These are phyloP conservation scores for Pleurotus cornucopiae DNA, from an alignment of 768 basidiomycete species.

Conservation along the genomic window DNA sequence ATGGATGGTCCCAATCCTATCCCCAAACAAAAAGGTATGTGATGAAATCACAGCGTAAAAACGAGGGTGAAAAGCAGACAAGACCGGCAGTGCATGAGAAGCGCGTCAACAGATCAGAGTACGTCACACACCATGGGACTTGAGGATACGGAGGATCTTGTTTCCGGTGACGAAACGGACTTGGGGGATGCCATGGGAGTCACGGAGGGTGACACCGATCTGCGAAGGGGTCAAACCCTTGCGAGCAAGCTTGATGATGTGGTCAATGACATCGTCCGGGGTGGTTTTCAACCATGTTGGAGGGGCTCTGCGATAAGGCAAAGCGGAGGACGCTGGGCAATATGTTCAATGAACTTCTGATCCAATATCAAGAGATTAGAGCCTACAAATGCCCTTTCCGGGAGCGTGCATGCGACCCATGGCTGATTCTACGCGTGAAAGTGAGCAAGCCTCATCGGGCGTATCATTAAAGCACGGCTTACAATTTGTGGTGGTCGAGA, in stretches of 20 bases:
- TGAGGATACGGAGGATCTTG: conserved; percentile 98
- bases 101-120: conserved; percentile 11
- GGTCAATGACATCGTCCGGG: conserved; percentile 91
- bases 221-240: conserved; percentile 98
- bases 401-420: conserved; percentile 99
- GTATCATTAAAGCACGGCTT: conserved; percentile 10
- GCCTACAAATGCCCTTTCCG: conserved; percentile 98
- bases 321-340: conserved; percentile 79
- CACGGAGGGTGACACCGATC: conserved; percentile 96
- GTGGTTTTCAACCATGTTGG: conserved; percentile 97
- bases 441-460: conserved; percentile 13
- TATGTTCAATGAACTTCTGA: too few species aligned
- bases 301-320: conserved; percentile 93
- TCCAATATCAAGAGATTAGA: background rate
- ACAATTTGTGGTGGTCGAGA: conserved; percentile 20
- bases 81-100: conserved; percentile 11
- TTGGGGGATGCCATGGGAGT: conserved; percentile 97
- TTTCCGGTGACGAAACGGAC: conserved; percentile 98
- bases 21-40: conserved; percentile 48
- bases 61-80: conserved; percentile 6
- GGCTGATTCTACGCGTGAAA: conserved; percentile 30
- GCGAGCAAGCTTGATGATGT: conserved; percentile 95
- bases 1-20: conserved; percentile 95
- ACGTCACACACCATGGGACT: conserved; percentile 72
- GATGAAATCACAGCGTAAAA: conserved; percentile 10